These are phyloP conservation scores for Xylaria bambusicola DNA, from an alignment of 495 filamentous ascomycete genomes.

Conservation along the genomic window DNA sequence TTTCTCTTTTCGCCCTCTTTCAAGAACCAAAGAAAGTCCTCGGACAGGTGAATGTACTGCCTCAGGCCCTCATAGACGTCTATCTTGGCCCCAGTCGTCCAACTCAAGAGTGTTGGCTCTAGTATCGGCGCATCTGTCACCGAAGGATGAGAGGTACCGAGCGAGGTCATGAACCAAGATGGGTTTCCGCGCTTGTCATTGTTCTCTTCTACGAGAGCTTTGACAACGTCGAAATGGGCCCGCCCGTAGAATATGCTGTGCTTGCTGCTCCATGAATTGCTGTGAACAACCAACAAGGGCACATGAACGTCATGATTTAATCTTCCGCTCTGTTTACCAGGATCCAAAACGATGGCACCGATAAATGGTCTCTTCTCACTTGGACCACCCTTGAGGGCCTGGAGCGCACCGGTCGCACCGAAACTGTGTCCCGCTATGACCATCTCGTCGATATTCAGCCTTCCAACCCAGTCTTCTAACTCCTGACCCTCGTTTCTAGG, in stretches of 20 bases:
- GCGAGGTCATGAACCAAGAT: conserved; percentile 54
- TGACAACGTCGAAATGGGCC: conserved; percentile 54
- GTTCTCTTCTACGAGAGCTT: conserved; percentile 44
- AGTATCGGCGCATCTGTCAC: conserved; percentile 58
- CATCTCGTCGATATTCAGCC: conserved; percentile 43
- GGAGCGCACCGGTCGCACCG: conserved; percentile 55
- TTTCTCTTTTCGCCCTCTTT: conserved; percentile 32
- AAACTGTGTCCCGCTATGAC: conserved; percentile 55
- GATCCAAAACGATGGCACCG: conserved; percentile 51
- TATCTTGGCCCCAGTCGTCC: conserved; percentile 50
- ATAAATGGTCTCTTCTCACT: conserved; percentile 39
- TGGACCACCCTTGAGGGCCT: conserved; percentile 46
- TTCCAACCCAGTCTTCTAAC: conserved; percentile 34
- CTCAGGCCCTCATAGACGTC: conserved; percentile 42
- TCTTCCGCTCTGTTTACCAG: conserved; percentile 54
- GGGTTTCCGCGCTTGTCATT: conserved; percentile 32
- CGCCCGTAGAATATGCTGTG: conserved; percentile 50
- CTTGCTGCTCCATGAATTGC: conserved; percentile 52
- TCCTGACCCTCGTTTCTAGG: conserved; percentile 34
- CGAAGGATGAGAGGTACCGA: conserved; percentile 54
- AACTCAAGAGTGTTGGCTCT: conserved; percentile 48
- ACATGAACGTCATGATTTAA: conserved; percentile 53
- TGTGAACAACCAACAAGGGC: conserved; percentile 52
- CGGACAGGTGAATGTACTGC: conserved; percentile 48
- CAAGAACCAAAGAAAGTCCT: conserved; percentile 49